phyloP scores from a whole-genome alignment of 768 basidiomycete species.

The Panaeolus cyanescens region DNA sequence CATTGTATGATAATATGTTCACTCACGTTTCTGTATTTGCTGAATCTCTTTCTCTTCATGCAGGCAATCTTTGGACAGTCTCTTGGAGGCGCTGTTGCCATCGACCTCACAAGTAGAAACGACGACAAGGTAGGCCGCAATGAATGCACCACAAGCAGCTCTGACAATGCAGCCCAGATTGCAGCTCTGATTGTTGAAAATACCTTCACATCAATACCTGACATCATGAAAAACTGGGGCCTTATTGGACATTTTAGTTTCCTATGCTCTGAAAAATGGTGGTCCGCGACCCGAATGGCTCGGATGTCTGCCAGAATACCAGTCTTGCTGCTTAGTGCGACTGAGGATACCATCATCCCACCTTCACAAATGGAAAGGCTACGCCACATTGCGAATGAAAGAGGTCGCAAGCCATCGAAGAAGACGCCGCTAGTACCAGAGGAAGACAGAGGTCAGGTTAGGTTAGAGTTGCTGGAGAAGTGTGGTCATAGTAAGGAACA shows the following conservation, averaged over 20 bases:
- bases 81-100: conserved; percentile 87
- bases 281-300: conserved; percentile 61
- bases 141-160: no score
- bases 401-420: background rate
- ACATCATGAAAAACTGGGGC: conserved; percentile 70
- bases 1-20: no score
- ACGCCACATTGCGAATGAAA: conserved; percentile 26
- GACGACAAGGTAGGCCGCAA: conserved; percentile 56
- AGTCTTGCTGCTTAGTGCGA: conserved; percentile 75
- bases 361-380: conserved; percentile 58
- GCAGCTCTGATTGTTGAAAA: conserved; percentile 82
- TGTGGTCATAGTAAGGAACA: background rate
- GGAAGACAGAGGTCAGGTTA: background rate
- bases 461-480: background rate
- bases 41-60: background rate
- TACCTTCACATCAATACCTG: conserved; percentile 82
- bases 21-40: no score
- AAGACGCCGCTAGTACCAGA: background rate
- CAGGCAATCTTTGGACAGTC: conserved; percentile 75
- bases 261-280: conserved; percentile 82
- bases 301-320: conserved; percentile 58
- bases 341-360: conserved; percentile 62
- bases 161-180: conserved; percentile 42
- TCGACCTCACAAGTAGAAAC: conserved; percentile 78
- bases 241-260: conserved; percentile 65